These are phyloP conservation scores for Lactarius tabidus DNA, from an alignment of 768 basidiomycete species.

Conservation along the genomic window DNA sequence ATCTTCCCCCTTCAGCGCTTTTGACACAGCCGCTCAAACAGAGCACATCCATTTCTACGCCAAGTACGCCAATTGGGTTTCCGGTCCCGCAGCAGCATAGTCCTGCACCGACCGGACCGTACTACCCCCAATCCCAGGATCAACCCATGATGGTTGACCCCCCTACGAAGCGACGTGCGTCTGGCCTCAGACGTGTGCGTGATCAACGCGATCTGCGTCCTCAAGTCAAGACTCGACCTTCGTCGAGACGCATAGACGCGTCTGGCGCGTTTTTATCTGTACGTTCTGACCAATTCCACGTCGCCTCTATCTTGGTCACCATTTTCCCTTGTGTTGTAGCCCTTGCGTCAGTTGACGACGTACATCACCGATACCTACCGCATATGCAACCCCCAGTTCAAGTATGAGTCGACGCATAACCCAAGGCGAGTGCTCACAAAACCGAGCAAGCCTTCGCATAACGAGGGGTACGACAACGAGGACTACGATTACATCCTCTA, in stretches of 20 bases:
- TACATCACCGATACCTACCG: conserved; percentile 87
- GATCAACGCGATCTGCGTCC: conserved; percentile 76
- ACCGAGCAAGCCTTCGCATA: conserved; percentile 91
- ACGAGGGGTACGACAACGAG: conserved; percentile 98
- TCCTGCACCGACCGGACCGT: conserved; percentile 42
- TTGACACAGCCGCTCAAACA: conserved; percentile 50
- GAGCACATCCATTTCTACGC: conserved; percentile 55
- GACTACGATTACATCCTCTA: conserved; percentile 99
- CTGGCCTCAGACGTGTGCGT: conserved; percentile 77
- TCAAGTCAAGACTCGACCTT: conserved; percentile 55
- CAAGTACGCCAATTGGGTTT: conserved; percentile 69
- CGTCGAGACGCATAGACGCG: conserved; percentile 72
- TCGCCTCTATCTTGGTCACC: conserved; percentile 14
- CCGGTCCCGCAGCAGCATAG: conserved; percentile 48
- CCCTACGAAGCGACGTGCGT: conserved; percentile 57
- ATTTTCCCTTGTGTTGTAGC: conserved; percentile 36
- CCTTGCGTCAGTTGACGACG: conserved; percentile 70
- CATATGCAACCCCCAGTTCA: conserved; percentile 92
- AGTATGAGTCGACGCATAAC: conserved; percentile 92
- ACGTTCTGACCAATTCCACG: conserved; percentile 34
- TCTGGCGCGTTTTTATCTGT: conserved; percentile 80
- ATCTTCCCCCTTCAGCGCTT: conserved; percentile 47
- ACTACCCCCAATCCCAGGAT: conserved; percentile 51
- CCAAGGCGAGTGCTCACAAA: conserved; percentile 96
- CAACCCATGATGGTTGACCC: conserved; percentile 73